Base-by-base conservation (phyloP, 352 stramenopile species). In the Plasmopara halstedii region DNA sequence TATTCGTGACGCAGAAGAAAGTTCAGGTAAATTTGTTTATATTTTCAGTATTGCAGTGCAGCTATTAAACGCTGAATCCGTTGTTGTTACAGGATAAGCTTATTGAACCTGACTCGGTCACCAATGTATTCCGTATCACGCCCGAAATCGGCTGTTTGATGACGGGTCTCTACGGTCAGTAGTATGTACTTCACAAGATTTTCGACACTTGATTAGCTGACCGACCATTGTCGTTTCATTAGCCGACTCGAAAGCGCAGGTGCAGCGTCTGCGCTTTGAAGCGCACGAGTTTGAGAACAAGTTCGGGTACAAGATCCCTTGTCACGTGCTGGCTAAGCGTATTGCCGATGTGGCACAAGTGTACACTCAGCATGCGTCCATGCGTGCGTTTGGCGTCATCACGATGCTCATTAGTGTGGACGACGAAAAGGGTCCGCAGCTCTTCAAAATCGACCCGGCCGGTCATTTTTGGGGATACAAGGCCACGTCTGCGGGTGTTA, bases 1-100 rank as follows among this genome's bases (percentile, higher is more conserved):
- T 95, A 14, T 90, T 99, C 29, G 95, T 99, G 26, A 99, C 97
- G 0, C 96, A 99, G 71, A 98, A 98, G 68, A 99, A 99, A 70
- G 95, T 99, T 25, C 88, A 96, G 60, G 95, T 94, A 53, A 22
- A 15, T 34, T 17, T 10, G 19, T 10, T 10, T 2, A 3, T 17
- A n/a, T 3, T 4, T 29, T 22, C 22, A 6, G 8, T 1, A 10
- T 32, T 10, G 27, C 1, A 32, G 2, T 1, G 11, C 25, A 15
- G 6, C 13, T 3, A 31, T 19, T 36, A 2, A 20, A 46, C 33
- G 18, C 15, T 35, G 47, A 45, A 7, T n/a, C 13, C 56, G 23
- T 34, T 39, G 19, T 26, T 4, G 19, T 10, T 52, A 35, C 34
- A 94, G 84, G 89, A 97, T 61, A 94, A 95, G 62, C 62, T 97